Base-by-base conservation (phyloP, 2,329 filamentous ascomycete species). In the Aurifilum marmelostoma region DNA sequence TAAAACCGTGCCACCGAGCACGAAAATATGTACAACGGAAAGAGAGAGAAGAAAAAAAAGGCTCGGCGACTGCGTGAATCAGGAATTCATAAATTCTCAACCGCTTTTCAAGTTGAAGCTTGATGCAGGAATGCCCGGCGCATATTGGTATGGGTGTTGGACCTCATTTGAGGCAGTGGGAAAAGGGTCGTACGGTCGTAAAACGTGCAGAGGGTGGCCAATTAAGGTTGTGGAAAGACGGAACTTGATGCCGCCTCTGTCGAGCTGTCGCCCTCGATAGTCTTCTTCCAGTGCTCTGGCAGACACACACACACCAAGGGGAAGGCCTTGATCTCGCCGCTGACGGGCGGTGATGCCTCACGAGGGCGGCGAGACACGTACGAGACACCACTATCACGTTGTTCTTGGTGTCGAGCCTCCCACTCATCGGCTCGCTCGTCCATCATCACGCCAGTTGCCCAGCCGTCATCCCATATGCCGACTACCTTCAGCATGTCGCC, bases 401-500 rank as follows among this genome's bases (percentile, higher is more conserved):
- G 94, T 43, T 89, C 83, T 75, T 92, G 90, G 75, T 89, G 88
- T 72, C 91, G 87, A 58, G 87, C 86, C 74, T 97, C 92, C 89
- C 93, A 97, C 72, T 97, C 93, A 71, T 98, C 95, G 2, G 94
- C 94, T 67, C 89, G 87, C 75, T 97, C 92, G 66, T 91, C 86
- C 67, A 97, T 83, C 77, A 97, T 86, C 67, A 97, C 87, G 75
- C 96, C 96, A 1, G 96, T 99, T 14, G 96, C 96, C 96, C 96
- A 99, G 61, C 96, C 96, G 78, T 99, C 96, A 76, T 99, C 96
- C 96, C 96, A 99, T 73, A 99, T 99, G 71, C 96, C 96, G 41
- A 98, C 91, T 18, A 99, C 91, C 82, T 97, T 98, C 76, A 99
- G 87, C 94, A 99, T 97, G 77, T 99, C 96, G 66, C 96, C 96